Percentiles rank a stretch among this genome's conserved stretches.
These are phyloP conservation scores for Nakazawaea laoshanensis DNA, from an alignment of 805 yeast genomes.

Conservation along the genomic window DNA sequence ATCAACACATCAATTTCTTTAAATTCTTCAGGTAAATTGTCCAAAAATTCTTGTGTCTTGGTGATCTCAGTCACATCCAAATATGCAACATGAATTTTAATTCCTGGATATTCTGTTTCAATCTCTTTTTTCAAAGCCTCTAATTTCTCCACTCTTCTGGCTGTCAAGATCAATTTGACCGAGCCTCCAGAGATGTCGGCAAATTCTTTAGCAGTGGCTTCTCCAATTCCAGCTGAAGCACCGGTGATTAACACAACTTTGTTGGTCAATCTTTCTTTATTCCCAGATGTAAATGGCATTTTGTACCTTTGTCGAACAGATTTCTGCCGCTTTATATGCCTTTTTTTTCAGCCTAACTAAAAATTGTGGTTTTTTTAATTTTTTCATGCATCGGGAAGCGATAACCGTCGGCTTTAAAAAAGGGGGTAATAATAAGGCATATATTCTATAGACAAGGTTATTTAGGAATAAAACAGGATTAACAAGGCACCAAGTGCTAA, in stretches of 20 bases:
- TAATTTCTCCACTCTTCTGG: conserved; percentile 65
- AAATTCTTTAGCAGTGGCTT: conserved; percentile 35
- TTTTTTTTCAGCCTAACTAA: too few species aligned
- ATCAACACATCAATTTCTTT: conserved; percentile 50
- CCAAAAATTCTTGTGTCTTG: conserved; percentile 43
- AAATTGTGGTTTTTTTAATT: too few species aligned
- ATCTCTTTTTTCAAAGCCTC: conserved; percentile 40
- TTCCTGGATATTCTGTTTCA: conserved; percentile 33
- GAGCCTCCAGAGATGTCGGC: conserved; percentile 60
- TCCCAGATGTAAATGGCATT: conserved; percentile 9
- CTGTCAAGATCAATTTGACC: conserved; percentile 63
- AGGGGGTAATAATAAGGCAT: too few species aligned
- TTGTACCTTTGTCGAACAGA: too few species aligned
- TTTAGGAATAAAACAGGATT: too few species aligned
- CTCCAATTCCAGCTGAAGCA: conserved; percentile 42
- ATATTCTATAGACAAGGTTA: too few species aligned
- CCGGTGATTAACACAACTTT: conserved; percentile 27
- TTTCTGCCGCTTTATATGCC: too few species aligned
- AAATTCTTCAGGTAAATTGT: conserved; percentile 45
- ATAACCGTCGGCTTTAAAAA: too few species aligned
- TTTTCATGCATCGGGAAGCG: too few species aligned
- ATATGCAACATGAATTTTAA: conserved; percentile 34
- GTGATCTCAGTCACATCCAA: conserved; percentile 53
- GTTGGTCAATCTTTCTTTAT: conserved; percentile 11
- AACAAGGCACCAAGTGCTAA: too few species aligned